Percentiles rank a stretch among this genome's conserved stretches.
Conservation (phyloP, 1,284 basidiomycete species). For the Ustilago bromivora region DNA sequence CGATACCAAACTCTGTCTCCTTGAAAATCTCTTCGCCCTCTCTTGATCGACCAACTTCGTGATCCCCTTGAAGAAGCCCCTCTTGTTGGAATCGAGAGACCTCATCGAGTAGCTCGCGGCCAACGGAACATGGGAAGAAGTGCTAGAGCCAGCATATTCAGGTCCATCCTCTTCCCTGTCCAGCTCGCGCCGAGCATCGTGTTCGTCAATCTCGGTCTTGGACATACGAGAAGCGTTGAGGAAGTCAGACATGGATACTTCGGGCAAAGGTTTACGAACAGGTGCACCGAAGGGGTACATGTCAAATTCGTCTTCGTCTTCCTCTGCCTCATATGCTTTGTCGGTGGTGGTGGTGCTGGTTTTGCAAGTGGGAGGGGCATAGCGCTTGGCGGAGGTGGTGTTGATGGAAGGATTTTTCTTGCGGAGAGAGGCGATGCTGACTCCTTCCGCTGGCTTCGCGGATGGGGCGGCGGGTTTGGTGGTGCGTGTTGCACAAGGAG, state of each 20-base stretch:
- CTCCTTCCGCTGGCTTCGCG: conserved; percentile 20
- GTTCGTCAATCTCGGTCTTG: conserved; percentile 32
- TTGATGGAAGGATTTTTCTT: conserved; percentile 16
- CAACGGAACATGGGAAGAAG: conserved; percentile 19
- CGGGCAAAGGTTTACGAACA: conserved; percentile 5
- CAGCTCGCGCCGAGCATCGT: conserved; percentile 28
- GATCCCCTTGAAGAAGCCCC: conserved; percentile 20
- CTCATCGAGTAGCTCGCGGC: neutral
- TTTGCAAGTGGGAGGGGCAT: conserved; percentile 14
- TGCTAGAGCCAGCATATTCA: conserved; percentile 6
- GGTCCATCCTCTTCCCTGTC: conserved; percentile 9
- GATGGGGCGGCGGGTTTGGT: neutral
- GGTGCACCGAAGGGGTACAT: conserved; percentile 16
- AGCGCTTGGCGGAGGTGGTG: conserved; percentile 14
- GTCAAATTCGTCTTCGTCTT: conserved; percentile 28
- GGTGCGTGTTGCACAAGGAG: conserved; percentile 6
- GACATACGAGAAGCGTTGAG: conserved; percentile 48
- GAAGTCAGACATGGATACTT: conserved; percentile 45
- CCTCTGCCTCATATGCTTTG: conserved; percentile 3
- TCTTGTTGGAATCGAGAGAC: conserved; percentile 1
- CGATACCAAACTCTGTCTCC: conserved; percentile 4
- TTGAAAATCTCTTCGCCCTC: neutral
- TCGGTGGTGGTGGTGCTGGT: neutral
- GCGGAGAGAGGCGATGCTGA: conserved; percentile 47
- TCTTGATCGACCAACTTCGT: conserved; percentile 23